These are phyloP conservation scores for Vachellia collinsii DNA, from an alignment of 306 rosid genomes.

Conservation along the genomic window DNA sequence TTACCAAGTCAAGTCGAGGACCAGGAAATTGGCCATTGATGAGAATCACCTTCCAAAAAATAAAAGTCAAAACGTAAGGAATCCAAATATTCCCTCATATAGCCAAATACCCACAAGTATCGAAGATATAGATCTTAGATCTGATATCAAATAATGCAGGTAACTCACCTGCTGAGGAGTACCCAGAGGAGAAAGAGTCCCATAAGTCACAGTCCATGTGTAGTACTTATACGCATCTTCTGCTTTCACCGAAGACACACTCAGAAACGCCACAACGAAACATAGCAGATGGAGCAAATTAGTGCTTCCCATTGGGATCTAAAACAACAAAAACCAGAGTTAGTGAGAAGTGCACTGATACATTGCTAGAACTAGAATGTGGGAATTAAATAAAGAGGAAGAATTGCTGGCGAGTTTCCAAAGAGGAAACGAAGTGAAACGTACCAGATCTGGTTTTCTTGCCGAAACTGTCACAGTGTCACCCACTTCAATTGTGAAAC, in stretches of 20 bases:
- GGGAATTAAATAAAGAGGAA: slow-evolving; percentile 26
- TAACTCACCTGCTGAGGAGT: slow-evolving; percentile 80
- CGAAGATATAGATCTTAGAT: slow-evolving; percentile 34
- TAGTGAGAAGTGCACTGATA: not conserved
- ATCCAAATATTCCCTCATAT: not conserved
- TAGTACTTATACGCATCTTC: slow-evolving; percentile 81
- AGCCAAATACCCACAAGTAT: not conserved
- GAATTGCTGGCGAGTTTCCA: slow-evolving; percentile 4
- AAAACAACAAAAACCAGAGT: slow-evolving; percentile 36
- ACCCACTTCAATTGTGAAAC: slow-evolving; percentile 32
- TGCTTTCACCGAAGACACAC: slow-evolving; percentile 56
- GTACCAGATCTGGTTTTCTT: slow-evolving; percentile 31
- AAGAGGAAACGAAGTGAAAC: slow-evolving; percentile 2
- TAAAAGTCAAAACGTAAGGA: slow-evolving; percentile 21
- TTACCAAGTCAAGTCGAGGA: slow-evolving; percentile 84
- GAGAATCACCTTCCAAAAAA: slow-evolving; percentile 65
- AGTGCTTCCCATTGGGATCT: slow-evolving; percentile 62
- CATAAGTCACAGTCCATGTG: slow-evolving; percentile 94
- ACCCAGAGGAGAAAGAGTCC: slow-evolving; percentile 81
- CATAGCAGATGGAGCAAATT: slow-evolving; percentile 43
- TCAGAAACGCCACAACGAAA: slow-evolving; percentile 50
- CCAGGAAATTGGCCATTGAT: slow-evolving; percentile 94
- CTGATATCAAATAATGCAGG: slow-evolving; percentile 7
- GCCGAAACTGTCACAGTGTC: slow-evolving; percentile 6
- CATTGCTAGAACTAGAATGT: not conserved